Conservation (phyloP, 192 early-diverging fungal species). For the Coemansia interrupta region DNA sequence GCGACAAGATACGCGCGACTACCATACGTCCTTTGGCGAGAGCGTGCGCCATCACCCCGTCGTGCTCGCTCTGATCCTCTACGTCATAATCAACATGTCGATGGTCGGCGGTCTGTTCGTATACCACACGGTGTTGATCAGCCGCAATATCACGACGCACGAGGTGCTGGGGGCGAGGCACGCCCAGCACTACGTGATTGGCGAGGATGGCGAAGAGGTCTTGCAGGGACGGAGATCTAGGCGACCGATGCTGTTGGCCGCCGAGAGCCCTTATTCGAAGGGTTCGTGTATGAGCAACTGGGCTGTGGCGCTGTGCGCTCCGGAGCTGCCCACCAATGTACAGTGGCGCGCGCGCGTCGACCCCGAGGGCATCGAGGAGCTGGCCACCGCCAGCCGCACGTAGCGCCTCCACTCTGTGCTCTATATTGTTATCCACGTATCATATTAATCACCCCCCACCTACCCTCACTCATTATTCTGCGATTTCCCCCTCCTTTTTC, state of each 20-base stretch:
- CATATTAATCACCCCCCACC: conserved; percentile 6
- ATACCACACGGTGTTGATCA: conserved; percentile 73
- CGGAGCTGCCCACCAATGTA: conserved; percentile 30
- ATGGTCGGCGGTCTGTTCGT: conserved; percentile 66
- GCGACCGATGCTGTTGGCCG: conserved; percentile 13
- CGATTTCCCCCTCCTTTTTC: neutral
- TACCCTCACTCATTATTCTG: neutral
- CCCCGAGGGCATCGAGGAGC: conserved; percentile 50
- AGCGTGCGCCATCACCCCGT: conserved; percentile 45
- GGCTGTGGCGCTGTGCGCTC: conserved; percentile 41
- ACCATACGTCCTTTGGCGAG: conserved; percentile 37
- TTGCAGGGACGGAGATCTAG: neutral
- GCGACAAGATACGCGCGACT: conserved; percentile 12
- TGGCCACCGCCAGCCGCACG: conserved; percentile 13
- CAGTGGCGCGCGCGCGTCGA: conserved; percentile 46
- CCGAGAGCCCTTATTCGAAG: conserved; percentile 33
- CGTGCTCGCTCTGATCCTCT: conserved; percentile 63
- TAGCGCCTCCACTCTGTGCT: conserved; percentile 2
- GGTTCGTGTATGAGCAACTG: conserved; percentile 44
- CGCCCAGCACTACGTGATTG: conserved; percentile 5
- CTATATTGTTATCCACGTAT: neutral
- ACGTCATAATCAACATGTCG: conserved; percentile 57
- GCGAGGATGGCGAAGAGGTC: neutral
- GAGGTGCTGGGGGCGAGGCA: conserved; percentile 63
- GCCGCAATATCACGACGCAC: conserved; percentile 81